Percentiles rank a stretch among this genome's conserved stretches.
These are phyloP conservation scores for Thelephora terrestris DNA, from an alignment of 1,284 basidiomycete species.

Conservation along the genomic window DNA sequence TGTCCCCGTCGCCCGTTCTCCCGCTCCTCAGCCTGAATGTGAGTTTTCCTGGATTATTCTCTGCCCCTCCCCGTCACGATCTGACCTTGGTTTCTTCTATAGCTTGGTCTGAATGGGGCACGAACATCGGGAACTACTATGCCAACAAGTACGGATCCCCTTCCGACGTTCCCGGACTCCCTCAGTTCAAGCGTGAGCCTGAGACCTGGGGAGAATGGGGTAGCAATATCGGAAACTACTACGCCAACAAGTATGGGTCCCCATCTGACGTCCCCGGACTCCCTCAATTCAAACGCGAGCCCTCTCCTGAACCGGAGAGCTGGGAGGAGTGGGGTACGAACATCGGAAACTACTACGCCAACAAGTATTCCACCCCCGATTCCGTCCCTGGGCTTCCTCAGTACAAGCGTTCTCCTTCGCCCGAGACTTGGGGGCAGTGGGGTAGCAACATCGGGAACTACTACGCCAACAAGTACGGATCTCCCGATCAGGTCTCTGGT, in stretches of 20 bases:
- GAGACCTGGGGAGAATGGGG: neutral
- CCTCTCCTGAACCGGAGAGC: neutral
- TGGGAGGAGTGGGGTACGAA: neutral
- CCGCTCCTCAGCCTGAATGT: neutral
- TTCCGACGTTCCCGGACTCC: neutral
- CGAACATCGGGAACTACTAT: too few relatives aligned
- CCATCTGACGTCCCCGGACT: neutral
- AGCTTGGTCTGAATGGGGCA: neutral
- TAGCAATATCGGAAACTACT: neutral
- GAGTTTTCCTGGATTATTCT: neutral
- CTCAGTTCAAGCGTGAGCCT: neutral
- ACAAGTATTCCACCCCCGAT: neutral
- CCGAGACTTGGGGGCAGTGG: too few relatives aligned
- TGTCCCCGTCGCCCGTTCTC: neutral
- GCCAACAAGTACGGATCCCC: neutral
- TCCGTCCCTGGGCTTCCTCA: neutral
- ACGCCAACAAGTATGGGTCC: neutral
- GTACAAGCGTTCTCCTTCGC: too few relatives aligned
- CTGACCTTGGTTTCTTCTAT: neutral
- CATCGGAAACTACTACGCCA: slow-evolving; percentile 1
- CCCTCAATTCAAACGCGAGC: neutral
- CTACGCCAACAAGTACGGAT: neutral
- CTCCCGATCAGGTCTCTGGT: neutral
- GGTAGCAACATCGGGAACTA: too few relatives aligned
- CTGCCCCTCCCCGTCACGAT: neutral